Conservation (phyloP, 2,329 filamentous ascomycete genomes). For the Mollisiaceae sp. region DNA sequence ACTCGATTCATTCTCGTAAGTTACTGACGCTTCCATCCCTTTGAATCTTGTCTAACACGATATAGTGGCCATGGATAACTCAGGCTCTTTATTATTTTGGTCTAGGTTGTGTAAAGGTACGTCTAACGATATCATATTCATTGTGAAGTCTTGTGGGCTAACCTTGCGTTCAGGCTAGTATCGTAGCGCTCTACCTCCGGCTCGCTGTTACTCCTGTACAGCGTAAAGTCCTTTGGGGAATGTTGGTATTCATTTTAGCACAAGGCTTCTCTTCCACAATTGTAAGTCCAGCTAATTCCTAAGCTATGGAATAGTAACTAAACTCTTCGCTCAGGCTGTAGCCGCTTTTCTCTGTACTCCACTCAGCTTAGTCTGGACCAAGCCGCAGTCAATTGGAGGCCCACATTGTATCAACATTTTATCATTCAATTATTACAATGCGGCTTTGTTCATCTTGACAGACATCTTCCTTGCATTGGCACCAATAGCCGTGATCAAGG, state of each 20-base stretch:
- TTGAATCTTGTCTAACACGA: constrained; percentile 1
- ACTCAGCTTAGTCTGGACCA: constrained; percentile 22
- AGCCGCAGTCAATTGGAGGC: constrained; percentile 17
- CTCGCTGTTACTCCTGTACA: constrained; percentile 19
- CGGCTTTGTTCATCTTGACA: constrained; percentile 13
- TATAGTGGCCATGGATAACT: constrained; percentile 26
- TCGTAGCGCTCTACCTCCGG: constrained; percentile 24
- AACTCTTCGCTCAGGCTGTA: constrained; percentile 11
- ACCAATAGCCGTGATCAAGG: constrained; percentile 18
- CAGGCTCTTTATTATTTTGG: constrained; percentile 26
- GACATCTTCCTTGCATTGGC: constrained; percentile 24
- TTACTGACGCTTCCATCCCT: neutral
- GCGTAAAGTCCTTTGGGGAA: constrained; percentile 16
- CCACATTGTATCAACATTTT: constrained; percentile 23
- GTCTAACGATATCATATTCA: too few relatives aligned
- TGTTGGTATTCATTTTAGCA: constrained; percentile 12
- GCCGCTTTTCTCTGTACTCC: constrained; percentile 21
- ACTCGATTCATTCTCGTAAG: constrained; percentile 19
- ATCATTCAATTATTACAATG: constrained; percentile 26
- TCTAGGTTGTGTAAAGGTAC: constrained; percentile 19
- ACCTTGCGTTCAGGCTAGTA: constrained; percentile 1
- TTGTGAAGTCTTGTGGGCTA: too few relatives aligned
- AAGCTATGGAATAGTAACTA: neutral
- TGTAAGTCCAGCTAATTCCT: neutral
- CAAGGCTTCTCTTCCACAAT: constrained; percentile 21